A percentile compares a stretch with the other conserved stretches of the same genome.
Conservation (phyloP, 2,329 filamentous ascomycete genomes). For the Exserohilum turcica region DNA sequence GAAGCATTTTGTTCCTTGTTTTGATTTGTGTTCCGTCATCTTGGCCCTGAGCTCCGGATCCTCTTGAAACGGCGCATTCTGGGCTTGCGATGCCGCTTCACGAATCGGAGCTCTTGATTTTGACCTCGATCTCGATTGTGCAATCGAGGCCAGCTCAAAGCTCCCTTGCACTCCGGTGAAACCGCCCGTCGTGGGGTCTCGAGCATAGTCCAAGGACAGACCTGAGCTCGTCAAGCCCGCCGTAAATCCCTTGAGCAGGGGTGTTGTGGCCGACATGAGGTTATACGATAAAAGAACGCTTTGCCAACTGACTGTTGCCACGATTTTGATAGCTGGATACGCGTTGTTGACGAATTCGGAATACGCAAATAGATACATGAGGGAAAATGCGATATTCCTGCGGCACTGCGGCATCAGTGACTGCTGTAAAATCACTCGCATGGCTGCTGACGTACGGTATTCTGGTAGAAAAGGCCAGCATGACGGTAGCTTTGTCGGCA, state of each 20-base stretch:
- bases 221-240: constrained; percentile 8
- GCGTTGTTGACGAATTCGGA: not conserved
- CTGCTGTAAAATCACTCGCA: not conserved
- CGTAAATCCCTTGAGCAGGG: constrained; percentile 6
- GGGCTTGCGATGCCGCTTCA: not conserved
- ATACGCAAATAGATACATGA: constrained; percentile 4
- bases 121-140: not conserved
- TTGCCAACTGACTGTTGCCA: constrained; percentile 8
- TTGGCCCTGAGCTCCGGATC: not conserved
- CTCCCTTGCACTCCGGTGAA: not conserved
- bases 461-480: constrained; percentile 12
- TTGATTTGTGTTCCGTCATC: not conserved
- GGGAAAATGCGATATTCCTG: constrained; percentile 8
- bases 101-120: not conserved
- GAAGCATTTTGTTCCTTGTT: not conserved
- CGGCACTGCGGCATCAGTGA: not conserved
- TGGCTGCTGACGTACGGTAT: constrained; percentile 1
- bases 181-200: not conserved
- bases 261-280: constrained; percentile 13
- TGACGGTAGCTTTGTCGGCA: constrained; percentile 4
- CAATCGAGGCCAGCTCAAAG: not conserved
- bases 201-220: constrained; percentile 1
- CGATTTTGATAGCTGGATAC: constrained; percentile 5
- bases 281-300: constrained; percentile 4
- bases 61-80: not conserved